phyloP scores from a whole-genome alignment of 1,139 yeast species.

The Kodamaea fungicola region DNA sequence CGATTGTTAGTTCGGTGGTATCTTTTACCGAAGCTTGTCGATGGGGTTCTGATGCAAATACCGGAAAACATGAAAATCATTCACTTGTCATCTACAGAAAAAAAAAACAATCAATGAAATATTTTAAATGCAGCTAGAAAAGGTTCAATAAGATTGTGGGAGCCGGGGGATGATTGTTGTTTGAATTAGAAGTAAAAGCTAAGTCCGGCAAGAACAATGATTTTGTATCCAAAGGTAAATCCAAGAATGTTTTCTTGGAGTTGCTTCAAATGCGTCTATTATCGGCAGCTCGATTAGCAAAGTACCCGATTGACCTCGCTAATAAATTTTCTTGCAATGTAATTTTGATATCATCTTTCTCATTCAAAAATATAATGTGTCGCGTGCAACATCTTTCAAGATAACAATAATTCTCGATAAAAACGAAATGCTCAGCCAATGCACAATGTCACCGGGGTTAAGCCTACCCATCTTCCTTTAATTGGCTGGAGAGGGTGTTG shows the following conservation, averaged over 20 bases:
- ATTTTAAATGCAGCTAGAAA: too few species aligned
- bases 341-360: conserved; percentile 23
- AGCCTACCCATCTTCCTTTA: conserved; percentile 27
- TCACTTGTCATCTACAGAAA: too few species aligned
- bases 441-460: conserved; percentile 23
- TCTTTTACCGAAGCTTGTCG: too few species aligned
- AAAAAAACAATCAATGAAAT: too few species aligned
- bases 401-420: conserved; percentile 41
- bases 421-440: conserved; percentile 47
- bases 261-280: conserved; percentile 19
- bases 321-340: conserved; percentile 43
- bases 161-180: conserved; percentile 18
- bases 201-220: conserved; percentile 10
- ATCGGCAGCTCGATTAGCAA: conserved; percentile 5
- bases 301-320: conserved; percentile 16
- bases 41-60: too few species aligned
- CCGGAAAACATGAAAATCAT: too few species aligned
- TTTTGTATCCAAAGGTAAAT: conserved; percentile 19
- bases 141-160: conserved; percentile 23
- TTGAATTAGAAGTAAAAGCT: too few species aligned
- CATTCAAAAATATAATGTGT: conserved; percentile 20
- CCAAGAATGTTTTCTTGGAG: conserved; percentile 20
- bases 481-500: conserved; percentile 15
- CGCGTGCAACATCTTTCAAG: conserved; percentile 32
- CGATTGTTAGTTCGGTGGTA: too few species aligned